phyloP scores from a whole-genome alignment of 1,284 basidiomycete genomes.

The Austroboletus niveus region DNA sequence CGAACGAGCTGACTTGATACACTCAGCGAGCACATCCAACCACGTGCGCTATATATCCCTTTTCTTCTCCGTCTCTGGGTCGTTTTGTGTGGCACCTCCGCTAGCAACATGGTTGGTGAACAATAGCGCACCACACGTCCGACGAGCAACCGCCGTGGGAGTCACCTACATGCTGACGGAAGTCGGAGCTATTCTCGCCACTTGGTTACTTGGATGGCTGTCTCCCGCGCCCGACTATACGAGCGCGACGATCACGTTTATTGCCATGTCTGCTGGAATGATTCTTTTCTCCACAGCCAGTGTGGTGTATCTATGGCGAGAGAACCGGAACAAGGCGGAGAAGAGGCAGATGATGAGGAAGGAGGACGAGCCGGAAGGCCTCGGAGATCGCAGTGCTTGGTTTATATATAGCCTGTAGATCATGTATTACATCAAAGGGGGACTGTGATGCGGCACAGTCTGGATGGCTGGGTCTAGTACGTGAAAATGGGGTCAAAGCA shows the following conservation, averaged over 20 bases:
- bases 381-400: conserved; percentile 35
- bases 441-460: too few species aligned
- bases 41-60: conserved; percentile 49
- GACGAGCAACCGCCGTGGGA: conserved; percentile 54
- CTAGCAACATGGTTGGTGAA: conserved; percentile 56
- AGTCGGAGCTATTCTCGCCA: conserved; percentile 54
- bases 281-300: conserved; percentile 32
- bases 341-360: conserved; percentile 11
- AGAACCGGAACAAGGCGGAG: conserved; percentile 25
- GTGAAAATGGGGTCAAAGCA: too few species aligned
- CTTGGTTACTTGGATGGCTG: conserved; percentile 49
- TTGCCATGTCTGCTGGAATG: conserved; percentile 37
- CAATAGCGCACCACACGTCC: conserved; percentile 54
- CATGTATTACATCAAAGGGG: too few species aligned
- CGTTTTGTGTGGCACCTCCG: conserved; percentile 43
- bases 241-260: conserved; percentile 39
- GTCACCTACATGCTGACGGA: conserved; percentile 52
- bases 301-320: conserved; percentile 20
- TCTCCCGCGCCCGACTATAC: conserved; percentile 43
- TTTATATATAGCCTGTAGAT: conserved; percentile 28
- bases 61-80: conserved; percentile 49
- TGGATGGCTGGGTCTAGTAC: too few species aligned
- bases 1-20: not conserved
- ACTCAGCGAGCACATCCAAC: conserved; percentile 25
- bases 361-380: conserved; percentile 18